Percentiles rank a stretch among this genome's conserved stretches.
Conservation (phyloP, 495 filamentous ascomycete genomes). For the Penicillium malachiteum region DNA sequence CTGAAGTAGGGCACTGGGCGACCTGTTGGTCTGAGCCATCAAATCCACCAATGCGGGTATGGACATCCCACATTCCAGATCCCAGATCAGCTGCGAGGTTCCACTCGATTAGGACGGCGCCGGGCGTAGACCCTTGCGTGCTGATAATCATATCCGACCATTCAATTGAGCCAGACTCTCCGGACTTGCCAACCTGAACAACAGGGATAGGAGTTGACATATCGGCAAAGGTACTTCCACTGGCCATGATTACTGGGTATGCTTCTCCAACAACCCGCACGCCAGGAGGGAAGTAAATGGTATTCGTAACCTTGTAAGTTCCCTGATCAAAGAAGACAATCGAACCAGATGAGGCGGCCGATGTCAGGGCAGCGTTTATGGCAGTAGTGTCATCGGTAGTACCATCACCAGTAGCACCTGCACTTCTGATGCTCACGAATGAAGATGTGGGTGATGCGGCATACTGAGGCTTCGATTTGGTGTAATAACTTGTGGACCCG, state of each 20-base stretch:
- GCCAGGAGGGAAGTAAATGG: constrained; percentile 44
- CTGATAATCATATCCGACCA: constrained; percentile 60
- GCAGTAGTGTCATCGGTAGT: constrained; percentile 63
- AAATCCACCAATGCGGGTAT: constrained; percentile 57
- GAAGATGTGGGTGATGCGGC: constrained; percentile 44
- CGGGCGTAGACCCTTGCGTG: constrained; percentile 58
- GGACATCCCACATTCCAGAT: constrained; percentile 59
- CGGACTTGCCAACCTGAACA: constrained; percentile 58
- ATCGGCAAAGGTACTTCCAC: constrained; percentile 59
- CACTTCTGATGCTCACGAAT: constrained; percentile 59
- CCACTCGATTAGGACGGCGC: constrained; percentile 74
- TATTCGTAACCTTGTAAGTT: constrained; percentile 47
- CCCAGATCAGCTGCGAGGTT: constrained; percentile 55
- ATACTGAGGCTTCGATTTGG: constrained; percentile 56
- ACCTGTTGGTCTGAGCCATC: constrained; percentile 50
- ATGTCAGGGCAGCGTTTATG: constrained; percentile 46
- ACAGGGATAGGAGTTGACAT: constrained; percentile 63
- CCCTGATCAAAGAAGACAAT: constrained; percentile 52
- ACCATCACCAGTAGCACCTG: constrained; percentile 68
- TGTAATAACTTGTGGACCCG: constrained; percentile 45
- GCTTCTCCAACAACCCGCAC: constrained; percentile 51
- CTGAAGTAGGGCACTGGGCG: constrained; percentile 48
- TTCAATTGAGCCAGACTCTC: constrained; percentile 54
- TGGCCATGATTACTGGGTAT: constrained; percentile 64
- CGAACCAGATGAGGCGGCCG: constrained; percentile 36